Evolutionary conservation across 148 eudicot genomes (phyloP).

Genomic region (Chenopodium formosanum): DNA sequence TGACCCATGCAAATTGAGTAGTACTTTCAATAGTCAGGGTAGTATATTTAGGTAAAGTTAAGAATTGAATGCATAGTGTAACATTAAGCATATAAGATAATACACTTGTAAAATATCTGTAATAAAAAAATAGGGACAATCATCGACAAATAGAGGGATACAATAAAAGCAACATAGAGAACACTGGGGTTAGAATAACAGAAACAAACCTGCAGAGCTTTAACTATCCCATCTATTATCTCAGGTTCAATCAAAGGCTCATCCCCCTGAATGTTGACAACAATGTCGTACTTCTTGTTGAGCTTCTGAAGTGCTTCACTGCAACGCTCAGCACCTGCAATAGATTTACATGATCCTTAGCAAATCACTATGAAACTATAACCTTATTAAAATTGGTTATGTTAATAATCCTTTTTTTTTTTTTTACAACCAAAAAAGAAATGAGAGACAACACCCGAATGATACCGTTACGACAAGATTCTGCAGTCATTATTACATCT

Average conservation of each 20-base stretch:
- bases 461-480: constrained; percentile 85
- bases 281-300: constrained; percentile 77
- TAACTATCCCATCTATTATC: constrained; percentile 91
- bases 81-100: neutral
- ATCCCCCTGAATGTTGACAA: constrained; percentile 97
- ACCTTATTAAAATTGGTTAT: neutral
- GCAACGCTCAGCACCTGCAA: constrained; percentile 85
- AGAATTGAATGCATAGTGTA: neutral
- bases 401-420: neutral
- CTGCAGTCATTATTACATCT: constrained; percentile 95
- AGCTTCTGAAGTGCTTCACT: constrained; percentile 92
- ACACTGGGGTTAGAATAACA: neutral
- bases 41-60: neutral
- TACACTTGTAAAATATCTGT: neutral
- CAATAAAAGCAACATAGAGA: neutral
- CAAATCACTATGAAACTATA: neutral
- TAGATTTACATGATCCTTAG: neutral
- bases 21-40: neutral
- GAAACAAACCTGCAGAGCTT: constrained; percentile 74
- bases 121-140: neutral
- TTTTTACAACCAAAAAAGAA: neutral
- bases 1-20: neutral
- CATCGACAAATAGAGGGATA: neutral
- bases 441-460: constrained; percentile 8
- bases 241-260: constrained; percentile 96